Evolutionary conservation across 345 rosid species (phyloP).

Genomic region (Erodium maritimum): DNA sequence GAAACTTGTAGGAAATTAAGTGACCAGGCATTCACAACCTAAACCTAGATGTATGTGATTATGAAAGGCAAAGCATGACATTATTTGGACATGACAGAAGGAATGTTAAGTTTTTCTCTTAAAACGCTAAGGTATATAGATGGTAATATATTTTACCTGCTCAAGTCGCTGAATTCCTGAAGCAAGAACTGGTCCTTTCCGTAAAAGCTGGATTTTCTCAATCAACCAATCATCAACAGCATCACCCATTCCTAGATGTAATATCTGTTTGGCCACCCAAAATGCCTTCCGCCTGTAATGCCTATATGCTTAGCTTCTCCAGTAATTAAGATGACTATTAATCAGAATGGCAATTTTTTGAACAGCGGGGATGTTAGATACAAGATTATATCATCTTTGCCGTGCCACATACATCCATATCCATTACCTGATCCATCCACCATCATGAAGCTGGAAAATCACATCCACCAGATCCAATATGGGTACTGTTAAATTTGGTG

Average conservation of each 20-base stretch:
- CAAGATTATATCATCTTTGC: not conserved
- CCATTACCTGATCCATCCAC: constrained; percentile 95
- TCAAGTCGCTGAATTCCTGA: constrained; percentile 80
- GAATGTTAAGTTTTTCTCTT: not conserved
- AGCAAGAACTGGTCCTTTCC: constrained; percentile 77
- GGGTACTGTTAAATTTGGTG: constrained; percentile 78
- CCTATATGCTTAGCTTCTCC: not conserved
- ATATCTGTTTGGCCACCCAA: constrained; percentile 96
- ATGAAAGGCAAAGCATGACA: not conserved
- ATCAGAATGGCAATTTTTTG: constrained; percentile 3
- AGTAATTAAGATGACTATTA: constrained; percentile 11
- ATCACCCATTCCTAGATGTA: constrained; percentile 99
- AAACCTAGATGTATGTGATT: not conserved
- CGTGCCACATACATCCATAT: not conserved
- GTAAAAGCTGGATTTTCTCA: constrained; percentile 81
- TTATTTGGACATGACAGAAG: not conserved
- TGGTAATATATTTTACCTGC: constrained; percentile 36
- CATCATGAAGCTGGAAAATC: constrained; percentile 91
- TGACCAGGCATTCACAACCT: not conserved
- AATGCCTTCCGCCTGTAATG: constrained; percentile 78
- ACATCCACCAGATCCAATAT: constrained; percentile 81
- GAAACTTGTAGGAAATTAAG: not conserved
- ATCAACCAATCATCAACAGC: constrained; percentile 98
- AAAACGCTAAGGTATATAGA: not conserved
- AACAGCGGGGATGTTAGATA: not conserved